Percentiles rank a stretch among this genome's conserved stretches.
phyloP scores from a whole-genome alignment of 805 yeast genomes.

The Metschnikowia picachoensis region DNA sequence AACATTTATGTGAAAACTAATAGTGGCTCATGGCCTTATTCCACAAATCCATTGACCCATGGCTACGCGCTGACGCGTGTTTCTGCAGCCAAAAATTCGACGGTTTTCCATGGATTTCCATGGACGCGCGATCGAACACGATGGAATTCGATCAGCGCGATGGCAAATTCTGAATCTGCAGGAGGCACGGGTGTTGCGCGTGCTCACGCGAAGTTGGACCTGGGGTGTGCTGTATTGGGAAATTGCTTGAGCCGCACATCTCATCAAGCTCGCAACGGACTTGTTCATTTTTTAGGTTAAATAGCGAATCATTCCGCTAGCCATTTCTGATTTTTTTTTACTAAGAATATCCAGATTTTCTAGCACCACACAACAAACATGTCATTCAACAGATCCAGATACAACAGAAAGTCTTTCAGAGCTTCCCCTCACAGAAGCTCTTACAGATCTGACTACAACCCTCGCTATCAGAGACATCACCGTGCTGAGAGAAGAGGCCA shows the following conservation, averaged over 20 bases:
- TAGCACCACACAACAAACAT: conserved; percentile 3
- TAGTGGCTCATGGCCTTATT: background rate
- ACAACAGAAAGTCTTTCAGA: conserved; percentile 23
- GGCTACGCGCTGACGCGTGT: background rate
- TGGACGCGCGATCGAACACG: background rate
- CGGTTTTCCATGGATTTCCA: conserved; percentile 1
- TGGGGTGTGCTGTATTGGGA: conserved; percentile 2
- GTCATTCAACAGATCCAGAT: conserved; percentile 20
- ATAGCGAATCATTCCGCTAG: conserved; percentile 4
- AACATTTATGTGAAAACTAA: conserved; percentile 1
- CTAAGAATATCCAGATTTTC: background rate
- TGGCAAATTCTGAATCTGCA: background rate
- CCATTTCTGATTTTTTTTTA: background rate
- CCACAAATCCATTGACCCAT: conserved; percentile 1
- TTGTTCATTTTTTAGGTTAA: conserved; percentile 6
- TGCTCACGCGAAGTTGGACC: background rate
- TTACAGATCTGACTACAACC: conserved; percentile 1
- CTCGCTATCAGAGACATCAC: conserved; percentile 5
- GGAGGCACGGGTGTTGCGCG: conserved; percentile 3
- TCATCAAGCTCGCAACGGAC: conserved; percentile 15
- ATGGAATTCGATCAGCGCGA: conserved; percentile 6
- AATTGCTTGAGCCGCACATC: conserved; percentile 17
- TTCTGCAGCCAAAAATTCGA: background rate
- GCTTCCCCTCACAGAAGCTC: conserved; percentile 12
- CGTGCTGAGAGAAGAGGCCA: conserved; percentile 1